phyloP scores from a whole-genome alignment of 257 asterid genomes.

The Fraxinus excelsior region DNA sequence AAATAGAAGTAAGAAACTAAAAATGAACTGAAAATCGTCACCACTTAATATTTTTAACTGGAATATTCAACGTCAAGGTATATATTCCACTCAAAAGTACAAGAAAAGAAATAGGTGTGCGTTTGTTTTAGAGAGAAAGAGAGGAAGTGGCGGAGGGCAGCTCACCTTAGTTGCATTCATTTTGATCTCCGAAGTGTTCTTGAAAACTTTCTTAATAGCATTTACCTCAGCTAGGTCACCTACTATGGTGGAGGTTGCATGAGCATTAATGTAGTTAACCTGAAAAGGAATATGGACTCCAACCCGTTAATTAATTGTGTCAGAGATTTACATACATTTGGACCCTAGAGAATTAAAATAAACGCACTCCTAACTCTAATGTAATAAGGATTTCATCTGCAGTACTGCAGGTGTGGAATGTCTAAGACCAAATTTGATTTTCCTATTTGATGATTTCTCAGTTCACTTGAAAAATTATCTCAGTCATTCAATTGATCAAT shows the following conservation, averaged over 20 bases:
- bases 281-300: slow-evolving; percentile 33
- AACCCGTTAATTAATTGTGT: not conserved
- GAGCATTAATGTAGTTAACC: slow-evolving; percentile 94
- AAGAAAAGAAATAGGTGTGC: not conserved
- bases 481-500: not conserved
- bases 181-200: slow-evolving; percentile 71
- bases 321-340: slow-evolving; percentile 1
- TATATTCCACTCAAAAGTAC: not conserved
- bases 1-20: slow-evolving; percentile 16
- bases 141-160: not conserved
- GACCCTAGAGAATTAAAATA: not conserved
- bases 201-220: slow-evolving; percentile 90
- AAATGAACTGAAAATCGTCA: not conserved
- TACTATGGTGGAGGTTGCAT: slow-evolving; percentile 87
- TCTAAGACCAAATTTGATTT: not conserved
- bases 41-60: not conserved
- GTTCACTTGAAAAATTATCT: not conserved
- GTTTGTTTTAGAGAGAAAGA: not conserved
- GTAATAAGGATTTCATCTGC: not conserved
- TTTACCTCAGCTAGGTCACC: slow-evolving; percentile 94
- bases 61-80: not conserved
- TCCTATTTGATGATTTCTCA: not conserved
- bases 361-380: too few species aligned
- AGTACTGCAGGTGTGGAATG: not conserved
- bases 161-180: slow-evolving; percentile 88